phyloP scores from a whole-genome alignment of 1,284 basidiomycete genomes.

The Melampsora medusae region DNA sequence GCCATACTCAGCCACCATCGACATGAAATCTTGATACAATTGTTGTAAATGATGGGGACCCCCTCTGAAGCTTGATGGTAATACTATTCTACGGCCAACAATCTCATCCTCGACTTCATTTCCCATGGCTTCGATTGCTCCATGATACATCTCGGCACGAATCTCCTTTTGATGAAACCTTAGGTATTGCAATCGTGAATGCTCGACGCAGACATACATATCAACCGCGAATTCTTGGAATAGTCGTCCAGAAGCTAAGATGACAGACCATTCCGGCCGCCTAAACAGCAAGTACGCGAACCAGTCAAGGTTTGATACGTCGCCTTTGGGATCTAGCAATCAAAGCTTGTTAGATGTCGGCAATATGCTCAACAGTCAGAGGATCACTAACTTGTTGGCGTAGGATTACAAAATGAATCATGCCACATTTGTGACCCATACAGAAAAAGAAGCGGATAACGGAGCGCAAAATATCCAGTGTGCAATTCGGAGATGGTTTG shows the following conservation, averaged over 20 bases:
- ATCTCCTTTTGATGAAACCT: slow-evolving; percentile 54
- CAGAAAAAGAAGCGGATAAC: too few relatives aligned
- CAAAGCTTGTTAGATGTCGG: too few relatives aligned
- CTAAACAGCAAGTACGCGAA: too few relatives aligned
- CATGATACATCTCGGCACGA: neutral
- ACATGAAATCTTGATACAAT: slow-evolving; percentile 7
- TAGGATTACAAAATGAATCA: too few relatives aligned
- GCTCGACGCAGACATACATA: slow-evolving; percentile 53
- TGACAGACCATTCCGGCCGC: too few relatives aligned
- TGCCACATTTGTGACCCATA: too few relatives aligned
- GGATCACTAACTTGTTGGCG: too few relatives aligned
- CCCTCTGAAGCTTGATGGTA: slow-evolving; percentile 8
- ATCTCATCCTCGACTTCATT: neutral
- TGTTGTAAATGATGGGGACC: neutral
- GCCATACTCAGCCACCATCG: neutral
- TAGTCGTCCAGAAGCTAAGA: slow-evolving; percentile 47
- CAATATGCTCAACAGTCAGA: too few relatives aligned
- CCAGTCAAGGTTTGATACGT: too few relatives aligned
- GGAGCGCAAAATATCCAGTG: too few relatives aligned
- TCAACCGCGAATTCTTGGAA: slow-evolving; percentile 58
- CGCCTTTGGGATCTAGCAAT: too few relatives aligned
- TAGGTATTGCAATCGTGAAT: slow-evolving; percentile 50
- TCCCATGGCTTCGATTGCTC: neutral
- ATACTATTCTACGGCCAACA: neutral
- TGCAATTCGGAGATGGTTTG: too few relatives aligned